Evolutionary conservation across 805 yeast species (phyloP), one percentile per base, ranked within the genome.

Genomic region (Alloascoidea africana): DNA sequence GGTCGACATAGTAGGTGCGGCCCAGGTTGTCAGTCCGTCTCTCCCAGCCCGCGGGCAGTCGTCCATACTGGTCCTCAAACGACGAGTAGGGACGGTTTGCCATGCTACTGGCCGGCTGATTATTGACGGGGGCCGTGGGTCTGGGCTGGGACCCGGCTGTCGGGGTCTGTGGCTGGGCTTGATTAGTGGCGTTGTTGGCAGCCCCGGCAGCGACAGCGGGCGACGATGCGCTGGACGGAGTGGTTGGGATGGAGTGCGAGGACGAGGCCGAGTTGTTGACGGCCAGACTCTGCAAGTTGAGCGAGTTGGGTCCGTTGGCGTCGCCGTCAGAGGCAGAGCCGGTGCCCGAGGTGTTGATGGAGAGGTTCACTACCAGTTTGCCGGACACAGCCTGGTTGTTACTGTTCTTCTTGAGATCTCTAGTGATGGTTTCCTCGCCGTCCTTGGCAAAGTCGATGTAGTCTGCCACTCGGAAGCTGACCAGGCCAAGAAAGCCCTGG

Each of bases 11-110:
- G 60, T 91, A 91, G 1, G 97, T 89, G 53, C 99, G 74, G 18
- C 98, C 98, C 52, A 86, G 83, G 57, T 86, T 85, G 58, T 91
- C 99, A 1, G 97, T 87, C 60, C 98, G 73, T 49, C 98, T 76
- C 59, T 91, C 99, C 97, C 98, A 91, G 3, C 99, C 99, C 4
- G 96, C 85, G 2, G 98, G 99, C 47, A 91, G 67, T 53, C 96
- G 70, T 33, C 99, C 99, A 50, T 76, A 74, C 57, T 89, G 97
- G 60, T 91, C 99, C 60, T 91, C 98, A 56, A 91, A 91, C 2
- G 97, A 84, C 3, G 94, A 82, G 49, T 77, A 79, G 52, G 79
- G 93, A 51, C 86, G 72, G 46, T 60, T 49, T 17, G 46, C 36
- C 34, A 45, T 39, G 27, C 41, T 35, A 19, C 42, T 42, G 8